Percentiles rank a stretch among this genome's conserved stretches.
Evolutionary conservation across 2,329 filamentous ascomycete genomes (phyloP).

Genomic region (Rosellinia necatrix): DNA sequence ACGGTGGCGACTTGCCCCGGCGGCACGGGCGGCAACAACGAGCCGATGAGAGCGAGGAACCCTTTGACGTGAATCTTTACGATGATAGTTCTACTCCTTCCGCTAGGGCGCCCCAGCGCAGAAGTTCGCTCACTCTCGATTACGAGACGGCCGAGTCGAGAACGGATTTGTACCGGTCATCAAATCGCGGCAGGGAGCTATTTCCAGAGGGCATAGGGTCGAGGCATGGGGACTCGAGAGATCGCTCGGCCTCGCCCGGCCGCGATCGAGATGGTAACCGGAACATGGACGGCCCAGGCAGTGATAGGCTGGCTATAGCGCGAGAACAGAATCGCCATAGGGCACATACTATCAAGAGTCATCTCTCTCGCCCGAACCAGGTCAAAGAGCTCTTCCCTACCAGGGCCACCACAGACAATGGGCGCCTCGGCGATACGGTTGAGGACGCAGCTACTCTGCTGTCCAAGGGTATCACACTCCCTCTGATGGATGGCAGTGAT

Average conservation of each 20-base stretch:
- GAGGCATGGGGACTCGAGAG: conserved; percentile 42
- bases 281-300: conserved; percentile 42
- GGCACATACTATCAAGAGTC: conserved; percentile 52
- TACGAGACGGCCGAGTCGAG: conserved; percentile 29
- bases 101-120: conserved; percentile 29
- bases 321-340: conserved; percentile 48
- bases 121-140: conserved; percentile 46
- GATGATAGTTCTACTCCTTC: conserved; percentile 65
- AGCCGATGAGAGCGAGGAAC: conserved; percentile 56
- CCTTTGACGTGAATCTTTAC: conserved; percentile 79
- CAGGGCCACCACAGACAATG: conserved; percentile 48
- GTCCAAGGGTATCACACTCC: conserved; percentile 52
- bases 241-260: conserved; percentile 58
- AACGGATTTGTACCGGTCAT: conserved; percentile 38
- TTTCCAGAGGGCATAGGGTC: conserved; percentile 54
- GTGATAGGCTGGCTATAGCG: conserved; percentile 36
- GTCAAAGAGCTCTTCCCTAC: conserved; percentile 64
- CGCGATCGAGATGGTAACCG: conserved; percentile 50
- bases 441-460: conserved; percentile 59
- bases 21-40: conserved; percentile 42
- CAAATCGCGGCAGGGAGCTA: conserved; percentile 64
- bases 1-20: conserved; percentile 40
- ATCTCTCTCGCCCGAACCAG: conserved; percentile 46
- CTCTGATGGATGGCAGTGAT: conserved; percentile 51
- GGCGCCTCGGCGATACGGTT: conserved; percentile 56